Conservation (phyloP, 2,329 filamentous ascomycete species). For the Botrytis cinerea region DNA sequence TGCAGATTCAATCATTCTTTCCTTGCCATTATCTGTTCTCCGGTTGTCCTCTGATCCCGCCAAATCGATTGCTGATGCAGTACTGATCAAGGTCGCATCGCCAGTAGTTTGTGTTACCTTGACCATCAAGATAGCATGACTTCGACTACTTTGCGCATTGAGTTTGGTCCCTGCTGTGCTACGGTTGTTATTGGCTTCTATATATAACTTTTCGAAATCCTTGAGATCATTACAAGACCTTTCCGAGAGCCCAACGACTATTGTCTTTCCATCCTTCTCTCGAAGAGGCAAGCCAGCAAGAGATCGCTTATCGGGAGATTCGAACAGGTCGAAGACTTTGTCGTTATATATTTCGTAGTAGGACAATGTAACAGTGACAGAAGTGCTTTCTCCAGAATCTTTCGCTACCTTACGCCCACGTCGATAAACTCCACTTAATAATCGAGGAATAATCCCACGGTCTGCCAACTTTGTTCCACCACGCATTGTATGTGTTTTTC, state of each 20-base stretch:
- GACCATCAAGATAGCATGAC: constrained; percentile 87
- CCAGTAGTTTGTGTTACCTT: constrained; percentile 78
- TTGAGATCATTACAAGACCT: constrained; percentile 79
- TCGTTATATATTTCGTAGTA: constrained; percentile 99
- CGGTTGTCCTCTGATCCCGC: constrained; percentile 96
- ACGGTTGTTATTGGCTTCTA: constrained; percentile 87
- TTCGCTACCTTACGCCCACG: constrained; percentile 82
- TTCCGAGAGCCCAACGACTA: constrained; percentile 84
- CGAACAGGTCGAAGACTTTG: constrained; percentile 88
- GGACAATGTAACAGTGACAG: constrained; percentile 73
- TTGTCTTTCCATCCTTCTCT: constrained; percentile 83
- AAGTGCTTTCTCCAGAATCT: constrained; percentile 69
- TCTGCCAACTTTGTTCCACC: constrained; percentile 85
- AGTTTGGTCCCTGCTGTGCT: constrained; percentile 90
- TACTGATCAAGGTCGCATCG: constrained; percentile 71
- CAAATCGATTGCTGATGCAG: constrained; percentile 89
- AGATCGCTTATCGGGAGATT: constrained; percentile 77
- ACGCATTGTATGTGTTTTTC: constrained; percentile 95
- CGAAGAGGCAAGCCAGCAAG: constrained; percentile 77
- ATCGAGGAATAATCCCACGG: constrained; percentile 81
- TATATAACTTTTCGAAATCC: constrained; percentile 87
- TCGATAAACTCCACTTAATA: constrained; percentile 84
- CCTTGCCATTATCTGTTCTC: constrained; percentile 89
- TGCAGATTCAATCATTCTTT: constrained; percentile 89
- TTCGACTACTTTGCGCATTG: constrained; percentile 86